Conservation (phyloP, 176 grass and related monocot genomes). For the Saccharum officinarum region DNA sequence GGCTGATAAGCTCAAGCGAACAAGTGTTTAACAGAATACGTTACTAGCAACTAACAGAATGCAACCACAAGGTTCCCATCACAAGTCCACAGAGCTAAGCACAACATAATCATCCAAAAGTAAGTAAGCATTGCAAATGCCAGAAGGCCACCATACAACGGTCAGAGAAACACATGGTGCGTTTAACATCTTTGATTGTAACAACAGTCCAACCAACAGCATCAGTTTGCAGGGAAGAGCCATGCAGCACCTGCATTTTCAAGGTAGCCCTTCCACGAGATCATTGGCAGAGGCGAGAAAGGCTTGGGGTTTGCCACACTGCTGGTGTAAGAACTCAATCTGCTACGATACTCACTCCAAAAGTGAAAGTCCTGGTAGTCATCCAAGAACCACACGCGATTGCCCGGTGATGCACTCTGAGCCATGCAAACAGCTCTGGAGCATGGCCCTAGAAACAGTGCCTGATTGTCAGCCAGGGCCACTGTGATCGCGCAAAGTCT, state of each 20-base stretch:
- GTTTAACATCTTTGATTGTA: background rate
- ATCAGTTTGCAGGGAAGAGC: background rate
- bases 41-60: no score
- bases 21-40: no score
- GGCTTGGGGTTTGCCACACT: background rate
- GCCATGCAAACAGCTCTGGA: background rate
- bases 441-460: background rate
- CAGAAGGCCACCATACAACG: background rate
- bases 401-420: background rate
- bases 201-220: background rate
- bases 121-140: background rate
- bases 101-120: background rate
- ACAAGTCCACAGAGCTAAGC: background rate
- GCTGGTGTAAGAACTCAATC: background rate
- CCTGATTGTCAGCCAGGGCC: background rate
- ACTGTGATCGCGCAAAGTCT: no score
- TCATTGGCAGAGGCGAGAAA: background rate
- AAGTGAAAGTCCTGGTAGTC: background rate
- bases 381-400: no score
- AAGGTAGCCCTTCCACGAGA: background rate
- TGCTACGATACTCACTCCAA: no score
- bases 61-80: no score
- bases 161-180: background rate
- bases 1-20: no score
- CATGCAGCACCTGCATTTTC: background rate